A percentile compares a stretch with the other conserved stretches of the same genome.
Evolutionary conservation across 495 filamentous ascomycete genomes (phyloP).

Genomic region (Neurospora tetraspora): DNA sequence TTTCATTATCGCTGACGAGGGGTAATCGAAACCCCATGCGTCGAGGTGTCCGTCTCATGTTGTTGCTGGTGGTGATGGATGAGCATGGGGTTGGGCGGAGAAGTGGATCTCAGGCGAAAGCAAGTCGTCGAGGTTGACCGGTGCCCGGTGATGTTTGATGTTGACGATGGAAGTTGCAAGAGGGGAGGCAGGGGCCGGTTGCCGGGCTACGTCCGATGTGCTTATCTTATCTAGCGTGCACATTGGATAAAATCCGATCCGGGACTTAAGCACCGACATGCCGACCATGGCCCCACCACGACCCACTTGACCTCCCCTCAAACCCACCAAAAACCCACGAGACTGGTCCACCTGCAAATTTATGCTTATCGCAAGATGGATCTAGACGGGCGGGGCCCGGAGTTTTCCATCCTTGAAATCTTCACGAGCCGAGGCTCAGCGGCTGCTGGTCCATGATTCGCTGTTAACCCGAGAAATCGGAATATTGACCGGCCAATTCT

Average conservation of each 20-base stretch:
- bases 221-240: background rate
- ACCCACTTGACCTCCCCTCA: background rate
- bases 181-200: no score
- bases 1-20: background rate
- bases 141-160: background rate
- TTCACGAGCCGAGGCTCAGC: background rate
- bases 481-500: background rate
- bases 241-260: background rate
- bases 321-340: background rate
- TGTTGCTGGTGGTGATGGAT: background rate
- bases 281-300: background rate
- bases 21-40: background rate
- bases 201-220: background rate
- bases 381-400: background rate
- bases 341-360: background rate
- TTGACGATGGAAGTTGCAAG: background rate
- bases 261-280: background rate
- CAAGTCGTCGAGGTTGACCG: background rate
- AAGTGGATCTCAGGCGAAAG: background rate
- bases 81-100: background rate
- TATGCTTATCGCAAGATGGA: background rate
- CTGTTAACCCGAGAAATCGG: background rate
- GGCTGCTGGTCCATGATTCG: background rate
- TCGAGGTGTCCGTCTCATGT: background rate
- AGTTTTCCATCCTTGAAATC: background rate